Percentiles rank a stretch among this genome's conserved stretches.
Conservation (phyloP, 75 land plant species). For the Selaginella tamariscina region DNA sequence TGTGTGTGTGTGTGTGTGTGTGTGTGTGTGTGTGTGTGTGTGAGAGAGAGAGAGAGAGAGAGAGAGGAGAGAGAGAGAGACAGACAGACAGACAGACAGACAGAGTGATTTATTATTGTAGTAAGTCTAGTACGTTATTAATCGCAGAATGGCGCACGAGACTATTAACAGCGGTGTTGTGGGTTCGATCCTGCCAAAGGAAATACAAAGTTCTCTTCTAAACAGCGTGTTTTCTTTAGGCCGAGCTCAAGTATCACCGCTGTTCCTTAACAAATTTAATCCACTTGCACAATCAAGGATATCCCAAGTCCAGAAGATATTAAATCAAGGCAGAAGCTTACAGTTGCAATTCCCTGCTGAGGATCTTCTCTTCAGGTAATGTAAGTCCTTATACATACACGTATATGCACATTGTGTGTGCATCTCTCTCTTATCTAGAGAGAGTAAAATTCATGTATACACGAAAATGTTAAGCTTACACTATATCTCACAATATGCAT, state of each 20-base stretch:
- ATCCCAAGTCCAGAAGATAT: conserved; percentile 40
- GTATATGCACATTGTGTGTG: neutral
- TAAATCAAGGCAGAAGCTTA: conserved; percentile 80
- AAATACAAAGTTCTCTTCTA: conserved; percentile 49
- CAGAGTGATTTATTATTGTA: neutral
- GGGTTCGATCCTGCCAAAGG: conserved; percentile 56
- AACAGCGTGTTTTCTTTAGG: conserved; percentile 74
- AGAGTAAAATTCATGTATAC: neutral
- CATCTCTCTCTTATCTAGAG: no score
- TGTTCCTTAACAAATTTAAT: conserved; percentile 56
- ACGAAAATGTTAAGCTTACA: neutral
- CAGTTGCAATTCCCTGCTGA: conserved; percentile 97
- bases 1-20: conserved; percentile 5
- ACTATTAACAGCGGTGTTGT: conserved; percentile 42
- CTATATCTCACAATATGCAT: neutral
- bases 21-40: conserved; percentile 8
- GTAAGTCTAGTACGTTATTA: conserved; percentile 1
- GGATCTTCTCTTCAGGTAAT: conserved; percentile 90
- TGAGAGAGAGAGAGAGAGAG: no score
- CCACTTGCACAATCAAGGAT: conserved; percentile 60
- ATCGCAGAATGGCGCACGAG: conserved; percentile 55
- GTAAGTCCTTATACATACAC: neutral
- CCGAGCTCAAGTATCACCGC: conserved; percentile 58
- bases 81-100: conserved; percentile 9
- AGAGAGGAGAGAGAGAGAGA: conserved; percentile 12